Percentiles rank a stretch among this genome's conserved stretches.
phyloP scores from a whole-genome alignment of 257 asterid species.

The Penstemon eatonii region DNA sequence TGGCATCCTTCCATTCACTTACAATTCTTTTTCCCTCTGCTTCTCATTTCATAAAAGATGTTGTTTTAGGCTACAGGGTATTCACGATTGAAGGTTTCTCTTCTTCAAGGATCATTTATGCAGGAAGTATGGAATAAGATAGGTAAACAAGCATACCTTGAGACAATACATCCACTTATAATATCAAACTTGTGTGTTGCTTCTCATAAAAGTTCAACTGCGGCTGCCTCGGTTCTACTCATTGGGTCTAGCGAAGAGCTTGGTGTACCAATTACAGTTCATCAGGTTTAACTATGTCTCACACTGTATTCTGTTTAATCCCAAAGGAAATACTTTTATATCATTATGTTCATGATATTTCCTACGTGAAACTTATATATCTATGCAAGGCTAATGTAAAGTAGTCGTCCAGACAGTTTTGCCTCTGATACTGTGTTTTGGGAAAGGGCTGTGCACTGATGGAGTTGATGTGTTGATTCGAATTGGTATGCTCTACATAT shows the following conservation, averaged over 20 bases:
- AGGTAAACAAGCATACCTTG: constrained; percentile 84
- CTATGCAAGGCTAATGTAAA: constrained; percentile 22
- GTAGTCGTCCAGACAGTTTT: constrained; percentile 67
- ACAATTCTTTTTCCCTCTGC: constrained; percentile 18
- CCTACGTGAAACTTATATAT: constrained; percentile 5
- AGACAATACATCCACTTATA: constrained; percentile 75
- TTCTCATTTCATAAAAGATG: constrained; percentile 28
- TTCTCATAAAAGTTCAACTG: constrained; percentile 71
- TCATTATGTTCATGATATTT: neutral
- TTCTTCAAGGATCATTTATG: constrained; percentile 98
- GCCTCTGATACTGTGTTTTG: constrained; percentile 87
- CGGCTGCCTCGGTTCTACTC: constrained; percentile 88
- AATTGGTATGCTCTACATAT: constrained; percentile 60
- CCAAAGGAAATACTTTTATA: constrained; percentile 14
- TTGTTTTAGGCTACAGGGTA: constrained; percentile 69
- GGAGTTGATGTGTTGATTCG: constrained; percentile 85
- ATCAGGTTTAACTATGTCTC: constrained; percentile 61
- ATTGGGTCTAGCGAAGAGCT: constrained; percentile 96
- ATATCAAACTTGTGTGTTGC: constrained; percentile 73
- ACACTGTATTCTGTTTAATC: constrained; percentile 13
- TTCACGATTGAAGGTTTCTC: constrained; percentile 92
- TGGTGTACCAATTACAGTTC: constrained; percentile 88
- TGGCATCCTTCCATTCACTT: constrained; percentile 18
- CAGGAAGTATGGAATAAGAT: constrained; percentile 79
- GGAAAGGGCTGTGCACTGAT: constrained; percentile 88